Conservation (phyloP, 2,329 filamentous ascomycete species). For the Capronia epimyces region DNA sequence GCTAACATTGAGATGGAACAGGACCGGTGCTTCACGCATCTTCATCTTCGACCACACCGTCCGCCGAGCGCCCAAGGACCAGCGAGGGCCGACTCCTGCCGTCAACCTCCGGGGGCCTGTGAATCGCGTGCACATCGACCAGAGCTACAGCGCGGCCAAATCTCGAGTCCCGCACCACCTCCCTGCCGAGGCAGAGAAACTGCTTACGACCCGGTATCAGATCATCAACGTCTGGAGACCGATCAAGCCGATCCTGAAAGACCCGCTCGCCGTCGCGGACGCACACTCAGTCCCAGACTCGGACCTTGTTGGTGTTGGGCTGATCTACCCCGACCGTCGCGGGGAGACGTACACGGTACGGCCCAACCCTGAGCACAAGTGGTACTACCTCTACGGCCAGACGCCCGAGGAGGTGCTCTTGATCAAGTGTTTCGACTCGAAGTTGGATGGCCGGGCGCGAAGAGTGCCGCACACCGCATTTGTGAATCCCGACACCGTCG, state of each 20-base stretch:
- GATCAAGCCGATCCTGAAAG: conserved; percentile 48
- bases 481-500: conserved; percentile 43
- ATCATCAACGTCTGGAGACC: conserved; percentile 52
- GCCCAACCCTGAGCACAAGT: conserved; percentile 43
- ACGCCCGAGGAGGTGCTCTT: conserved; percentile 51
- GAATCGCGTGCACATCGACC: conserved; percentile 50
- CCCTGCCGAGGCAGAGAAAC: conserved; percentile 39
- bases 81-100: conserved; percentile 16
- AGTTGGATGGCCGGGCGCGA: conserved; percentile 49
- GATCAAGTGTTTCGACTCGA: conserved; percentile 59
- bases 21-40: conserved; percentile 52
- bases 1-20: conserved; percentile 31
- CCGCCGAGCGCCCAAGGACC: conserved; percentile 40
- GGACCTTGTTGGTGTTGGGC: conserved; percentile 46
- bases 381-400: conserved; percentile 52
- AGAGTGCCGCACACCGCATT: conserved; percentile 55
- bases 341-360: conserved; percentile 49
- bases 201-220: conserved; percentile 43
- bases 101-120: conserved; percentile 42
- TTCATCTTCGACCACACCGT: conserved; percentile 62
- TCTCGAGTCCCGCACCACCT: conserved; percentile 43
- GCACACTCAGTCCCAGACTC: conserved; percentile 47
- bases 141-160: conserved; percentile 43
- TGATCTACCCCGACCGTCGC: conserved; percentile 49
- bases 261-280: conserved; percentile 52